Evolutionary conservation across 768 basidiomycete genomes (phyloP).

Genomic region (Boletus pseudo-olivaceus): DNA sequence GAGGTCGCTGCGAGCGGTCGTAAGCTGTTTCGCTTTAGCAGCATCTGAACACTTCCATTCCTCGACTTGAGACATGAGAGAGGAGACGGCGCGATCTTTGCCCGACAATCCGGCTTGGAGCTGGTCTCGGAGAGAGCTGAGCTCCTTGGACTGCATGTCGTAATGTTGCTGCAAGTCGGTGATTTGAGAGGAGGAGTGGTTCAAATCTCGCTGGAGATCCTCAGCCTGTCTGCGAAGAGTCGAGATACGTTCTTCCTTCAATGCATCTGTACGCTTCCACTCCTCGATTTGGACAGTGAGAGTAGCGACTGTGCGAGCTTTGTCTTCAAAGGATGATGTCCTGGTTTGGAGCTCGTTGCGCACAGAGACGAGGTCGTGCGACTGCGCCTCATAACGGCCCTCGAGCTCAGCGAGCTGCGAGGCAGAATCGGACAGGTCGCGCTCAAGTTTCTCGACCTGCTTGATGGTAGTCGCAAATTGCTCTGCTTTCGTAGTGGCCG

Average conservation of each 20-base stretch:
- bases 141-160: background rate
- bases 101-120: background rate
- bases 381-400: background rate
- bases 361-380: background rate
- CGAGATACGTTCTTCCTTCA: background rate
- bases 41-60: background rate
- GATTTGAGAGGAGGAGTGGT: background rate
- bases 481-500: background rate
- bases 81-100: background rate
- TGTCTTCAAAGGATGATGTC: background rate
- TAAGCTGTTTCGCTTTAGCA: background rate
- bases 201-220: background rate
- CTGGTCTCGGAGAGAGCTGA: background rate
- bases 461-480: background rate
- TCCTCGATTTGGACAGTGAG: background rate
- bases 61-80: too few relatives aligned
- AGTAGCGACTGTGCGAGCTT: background rate
- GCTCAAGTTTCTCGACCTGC: background rate
- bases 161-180: background rate
- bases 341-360: background rate
- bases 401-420: background rate
- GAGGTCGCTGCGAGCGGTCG: background rate
- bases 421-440: background rate
- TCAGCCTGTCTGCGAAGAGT: background rate
- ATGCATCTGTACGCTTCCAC: background rate